phyloP scores from a whole-genome alignment of 2,329 filamentous ascomycete species.

The Botryosphaeria dothidea region DNA sequence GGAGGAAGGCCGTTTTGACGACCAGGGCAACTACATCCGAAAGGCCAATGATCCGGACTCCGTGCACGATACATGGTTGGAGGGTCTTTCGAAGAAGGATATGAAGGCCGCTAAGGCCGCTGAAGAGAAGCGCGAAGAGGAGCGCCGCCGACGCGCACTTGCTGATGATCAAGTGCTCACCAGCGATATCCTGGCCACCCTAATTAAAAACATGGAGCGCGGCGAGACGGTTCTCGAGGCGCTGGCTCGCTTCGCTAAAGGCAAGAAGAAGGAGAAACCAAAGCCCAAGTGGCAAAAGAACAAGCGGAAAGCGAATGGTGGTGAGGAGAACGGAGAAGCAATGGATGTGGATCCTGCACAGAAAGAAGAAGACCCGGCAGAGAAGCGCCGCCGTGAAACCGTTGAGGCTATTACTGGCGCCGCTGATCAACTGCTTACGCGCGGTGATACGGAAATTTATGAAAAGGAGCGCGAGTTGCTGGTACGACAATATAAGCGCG shows the following conservation, averaged over 20 bases:
- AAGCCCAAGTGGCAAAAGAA: constrained; percentile 68
- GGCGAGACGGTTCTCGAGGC: constrained; percentile 89
- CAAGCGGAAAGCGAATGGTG: constrained; percentile 41
- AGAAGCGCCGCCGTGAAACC: constrained; percentile 67
- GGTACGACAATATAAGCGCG: constrained; percentile 77
- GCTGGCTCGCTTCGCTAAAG: constrained; percentile 74
- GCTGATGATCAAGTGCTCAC: constrained; percentile 75
- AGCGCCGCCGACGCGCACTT: constrained; percentile 68
- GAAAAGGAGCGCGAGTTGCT: constrained; percentile 83
- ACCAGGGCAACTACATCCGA: constrained; percentile 85
- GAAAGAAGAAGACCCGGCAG: constrained; percentile 64
- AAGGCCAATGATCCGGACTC: constrained; percentile 88
- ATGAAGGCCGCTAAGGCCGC: constrained; percentile 86
- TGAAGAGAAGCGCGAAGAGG: constrained; percentile 79
- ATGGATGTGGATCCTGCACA: constrained; percentile 68
- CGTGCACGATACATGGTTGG: constrained; percentile 87
- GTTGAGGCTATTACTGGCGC: constrained; percentile 86
- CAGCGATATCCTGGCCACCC: constrained; percentile 68
- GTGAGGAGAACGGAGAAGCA: constrained; percentile 42
- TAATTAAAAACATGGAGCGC: constrained; percentile 73
- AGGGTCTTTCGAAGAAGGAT: constrained; percentile 90
- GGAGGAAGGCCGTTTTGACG: constrained; percentile 91
- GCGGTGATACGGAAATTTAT: constrained; percentile 88
- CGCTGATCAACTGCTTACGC: constrained; percentile 79
- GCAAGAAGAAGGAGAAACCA: constrained; percentile 45